These are phyloP conservation scores for Cladophialophora carrionii DNA, from an alignment of 2,329 filamentous ascomycete species.

Conservation along the genomic window DNA sequence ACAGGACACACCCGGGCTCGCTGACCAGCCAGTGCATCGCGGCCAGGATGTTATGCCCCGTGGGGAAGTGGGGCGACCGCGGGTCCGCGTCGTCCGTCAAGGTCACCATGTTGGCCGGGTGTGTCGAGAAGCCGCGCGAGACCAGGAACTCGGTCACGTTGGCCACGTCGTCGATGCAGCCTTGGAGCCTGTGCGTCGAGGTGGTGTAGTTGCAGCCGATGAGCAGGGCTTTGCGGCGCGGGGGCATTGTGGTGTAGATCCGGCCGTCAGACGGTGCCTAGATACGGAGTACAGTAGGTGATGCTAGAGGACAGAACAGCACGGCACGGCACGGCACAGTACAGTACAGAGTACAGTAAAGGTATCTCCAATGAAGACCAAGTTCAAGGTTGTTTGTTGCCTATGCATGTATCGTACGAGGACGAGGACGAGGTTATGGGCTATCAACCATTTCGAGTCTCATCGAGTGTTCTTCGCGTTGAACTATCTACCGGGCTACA, in stretches of 20 bases:
- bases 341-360: too few species aligned
- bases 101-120: slow-evolving; percentile 50
- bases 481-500: too few species aligned
- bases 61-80: slow-evolving; percentile 50
- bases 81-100: slow-evolving; percentile 52
- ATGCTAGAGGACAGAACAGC: too few species aligned
- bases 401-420: too few species aligned
- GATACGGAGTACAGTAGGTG: too few species aligned
- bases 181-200: slow-evolving; percentile 50
- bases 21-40: slow-evolving; percentile 63
- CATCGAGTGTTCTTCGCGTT: too few species aligned
- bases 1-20: slow-evolving; percentile 40
- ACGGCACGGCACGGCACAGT: too few species aligned
- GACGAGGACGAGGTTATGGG: too few species aligned
- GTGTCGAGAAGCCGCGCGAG: slow-evolving; percentile 50
- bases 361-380: too few species aligned
- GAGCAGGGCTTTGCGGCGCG: slow-evolving; percentile 52
- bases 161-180: slow-evolving; percentile 56
- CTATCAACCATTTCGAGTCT: too few species aligned
- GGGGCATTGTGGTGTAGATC: slow-evolving; percentile 13
- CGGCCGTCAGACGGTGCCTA: too few species aligned
- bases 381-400: too few species aligned
- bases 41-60: slow-evolving; percentile 52
- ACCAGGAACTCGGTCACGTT: slow-evolving; percentile 54
- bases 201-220: slow-evolving; percentile 59